Evolutionary conservation across 257 asterid species (phyloP).

Genomic region (Leptodermis oblonga): DNA sequence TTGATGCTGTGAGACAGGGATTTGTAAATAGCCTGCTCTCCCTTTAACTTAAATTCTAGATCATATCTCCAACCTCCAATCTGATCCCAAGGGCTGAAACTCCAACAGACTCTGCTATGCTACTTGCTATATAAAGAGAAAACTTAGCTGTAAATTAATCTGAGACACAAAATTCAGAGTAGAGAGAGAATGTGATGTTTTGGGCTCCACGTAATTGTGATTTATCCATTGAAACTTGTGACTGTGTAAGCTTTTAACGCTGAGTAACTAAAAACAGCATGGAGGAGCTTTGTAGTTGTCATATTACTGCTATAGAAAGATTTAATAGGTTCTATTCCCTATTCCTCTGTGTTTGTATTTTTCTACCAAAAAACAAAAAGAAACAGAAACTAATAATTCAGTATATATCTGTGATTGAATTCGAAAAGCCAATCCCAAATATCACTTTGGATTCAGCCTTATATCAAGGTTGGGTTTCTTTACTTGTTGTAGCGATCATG

Average conservation of each 20-base stretch:
- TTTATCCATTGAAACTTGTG: background rate
- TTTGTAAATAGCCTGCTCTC: background rate
- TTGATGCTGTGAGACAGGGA: background rate
- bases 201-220: background rate
- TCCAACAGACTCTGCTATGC: background rate
- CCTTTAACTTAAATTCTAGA: background rate
- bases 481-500: too few relatives aligned
- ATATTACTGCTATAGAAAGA: background rate
- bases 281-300: background rate
- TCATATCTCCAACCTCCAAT: background rate
- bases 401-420: conserved; percentile 48
- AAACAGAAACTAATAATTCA: background rate
- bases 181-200: background rate
- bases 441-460: conserved; percentile 91
- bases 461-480: conserved; percentile 67
- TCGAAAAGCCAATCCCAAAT: conserved; percentile 76
- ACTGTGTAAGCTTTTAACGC: background rate
- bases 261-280: background rate
- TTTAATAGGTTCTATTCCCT: background rate
- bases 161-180: background rate
- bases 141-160: background rate
- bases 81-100: background rate
- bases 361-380: too few relatives aligned
- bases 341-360: background rate
- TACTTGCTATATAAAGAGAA: background rate